phyloP scores from a whole-genome alignment of 208 protist genomes.

The Trypanosoma platydactyli region DNA sequence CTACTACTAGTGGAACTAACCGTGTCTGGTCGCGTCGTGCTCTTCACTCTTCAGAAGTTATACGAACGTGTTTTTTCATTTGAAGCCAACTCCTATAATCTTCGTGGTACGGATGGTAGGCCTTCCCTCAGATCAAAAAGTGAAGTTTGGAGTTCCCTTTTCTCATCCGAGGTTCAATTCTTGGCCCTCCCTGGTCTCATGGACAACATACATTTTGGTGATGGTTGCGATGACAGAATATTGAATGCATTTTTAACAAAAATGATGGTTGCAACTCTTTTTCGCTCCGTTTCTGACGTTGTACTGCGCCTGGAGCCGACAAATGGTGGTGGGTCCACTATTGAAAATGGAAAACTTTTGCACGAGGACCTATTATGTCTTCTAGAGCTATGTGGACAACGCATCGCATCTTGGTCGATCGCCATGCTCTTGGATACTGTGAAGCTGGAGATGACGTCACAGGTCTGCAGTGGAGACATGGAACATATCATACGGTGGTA shows the following conservation, averaged over 20 bases:
- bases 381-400: conserved; percentile 15
- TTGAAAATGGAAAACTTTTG: background rate
- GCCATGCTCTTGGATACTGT: background rate
- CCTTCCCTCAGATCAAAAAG: background rate
- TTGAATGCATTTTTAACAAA: background rate
- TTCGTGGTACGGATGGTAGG: background rate
- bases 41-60: conserved; percentile 10
- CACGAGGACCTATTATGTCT: conserved; percentile 12
- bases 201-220: background rate
- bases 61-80: conserved; percentile 2
- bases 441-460: background rate
- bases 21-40: background rate
- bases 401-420: background rate
- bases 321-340: background rate
- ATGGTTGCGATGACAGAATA: background rate
- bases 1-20: conserved; percentile 17
- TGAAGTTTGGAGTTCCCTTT: conserved; percentile 9
- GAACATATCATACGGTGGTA: background rate
- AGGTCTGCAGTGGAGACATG: background rate
- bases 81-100: background rate
- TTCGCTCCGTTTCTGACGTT: conserved; percentile 7
- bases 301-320: background rate
- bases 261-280: conserved; percentile 9
- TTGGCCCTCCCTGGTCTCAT: conserved; percentile 17
- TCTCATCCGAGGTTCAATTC: conserved; percentile 3